Percentiles rank a stretch among this genome's conserved stretches.
These are phyloP conservation scores for Chaetomium fimeti DNA, from an alignment of 495 filamentous ascomycete species.

Conservation along the genomic window DNA sequence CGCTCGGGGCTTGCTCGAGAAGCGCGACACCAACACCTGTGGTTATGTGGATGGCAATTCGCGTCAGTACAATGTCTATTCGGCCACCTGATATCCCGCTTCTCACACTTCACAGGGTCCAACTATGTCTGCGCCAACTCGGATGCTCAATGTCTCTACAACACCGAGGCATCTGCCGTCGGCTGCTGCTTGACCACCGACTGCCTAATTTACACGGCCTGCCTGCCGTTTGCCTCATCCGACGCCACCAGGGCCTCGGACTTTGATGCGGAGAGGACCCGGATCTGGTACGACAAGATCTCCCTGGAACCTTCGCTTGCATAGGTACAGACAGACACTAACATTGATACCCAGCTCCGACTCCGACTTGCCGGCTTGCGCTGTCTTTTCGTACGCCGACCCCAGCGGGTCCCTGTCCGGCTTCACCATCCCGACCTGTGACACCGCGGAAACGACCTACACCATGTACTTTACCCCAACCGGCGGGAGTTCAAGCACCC, in stretches of 20 bases:
- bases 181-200: slow-evolving; percentile 20
- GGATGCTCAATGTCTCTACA: slow-evolving; percentile 14
- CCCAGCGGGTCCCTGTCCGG: background rate
- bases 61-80: background rate
- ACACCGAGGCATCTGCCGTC: slow-evolving; percentile 13
- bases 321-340: background rate
- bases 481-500: background rate
- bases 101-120: background rate
- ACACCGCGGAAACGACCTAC: background rate
- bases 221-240: slow-evolving; percentile 3
- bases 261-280: slow-evolving; percentile 17
- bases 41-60: slow-evolving; percentile 9
- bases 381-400: slow-evolving; percentile 10
- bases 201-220: slow-evolving; percentile 10
- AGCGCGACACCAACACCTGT: slow-evolving; percentile 14
- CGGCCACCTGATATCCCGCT: background rate
- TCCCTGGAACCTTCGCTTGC: too few species aligned
- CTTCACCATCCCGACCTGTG: slow-evolving; percentile 22
- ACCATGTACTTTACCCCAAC: background rate
- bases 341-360: slow-evolving; percentile 5
- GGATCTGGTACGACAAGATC: slow-evolving; percentile 17
- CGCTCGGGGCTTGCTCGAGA: slow-evolving; percentile 5
- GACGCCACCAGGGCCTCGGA: background rate
- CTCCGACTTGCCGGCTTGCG: slow-evolving; percentile 3
- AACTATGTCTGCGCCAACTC: slow-evolving; percentile 3